phyloP scores from a whole-genome alignment of 106 monocot species.

The Allium cepa region DNA sequence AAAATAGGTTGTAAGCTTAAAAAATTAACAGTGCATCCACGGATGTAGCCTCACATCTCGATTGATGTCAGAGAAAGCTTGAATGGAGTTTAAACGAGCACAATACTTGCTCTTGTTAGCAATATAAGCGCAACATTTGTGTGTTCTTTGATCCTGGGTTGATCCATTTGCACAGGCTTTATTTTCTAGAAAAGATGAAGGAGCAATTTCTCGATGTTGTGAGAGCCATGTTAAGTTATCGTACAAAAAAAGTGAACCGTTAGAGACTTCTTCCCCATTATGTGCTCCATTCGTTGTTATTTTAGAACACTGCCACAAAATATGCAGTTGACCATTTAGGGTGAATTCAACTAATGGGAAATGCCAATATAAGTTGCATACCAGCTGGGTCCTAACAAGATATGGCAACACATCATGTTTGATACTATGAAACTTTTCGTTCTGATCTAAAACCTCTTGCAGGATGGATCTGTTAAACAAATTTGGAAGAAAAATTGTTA shows the following conservation, averaged over 20 bases:
- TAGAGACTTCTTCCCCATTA: slow-evolving; percentile 33
- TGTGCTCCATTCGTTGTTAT: slow-evolving; percentile 27
- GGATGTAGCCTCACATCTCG: slow-evolving; percentile 60
- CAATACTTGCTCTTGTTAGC: slow-evolving; percentile 88
- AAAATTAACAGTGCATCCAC: not conserved
- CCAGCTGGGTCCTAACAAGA: slow-evolving; percentile 88
- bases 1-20: not conserved
- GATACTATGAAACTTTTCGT: slow-evolving; percentile 78
- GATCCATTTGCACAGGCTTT: slow-evolving; percentile 20
- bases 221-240: slow-evolving; percentile 51
- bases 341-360: not conserved
- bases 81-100: slow-evolving; percentile 83
- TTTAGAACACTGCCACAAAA: slow-evolving; percentile 60
- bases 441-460: slow-evolving; percentile 73
- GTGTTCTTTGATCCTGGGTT: slow-evolving; percentile 33
- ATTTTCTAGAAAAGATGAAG: slow-evolving; percentile 38
- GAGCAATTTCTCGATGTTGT: slow-evolving; percentile 45
- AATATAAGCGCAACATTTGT: slow-evolving; percentile 95
- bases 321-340: slow-evolving; percentile 8
- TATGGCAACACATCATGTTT: slow-evolving; percentile 87
- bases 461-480: slow-evolving; percentile 49
- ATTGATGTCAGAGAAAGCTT: slow-evolving; percentile 89
- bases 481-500: not conserved
- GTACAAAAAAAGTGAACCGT: slow-evolving; percentile 23
- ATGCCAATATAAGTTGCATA: slow-evolving; percentile 21